Evolutionary conservation across 163 green algal genomes (phyloP), one percentile per base, ranked within the genome.

Genomic region (Trebouxia gelatinosa): DNA sequence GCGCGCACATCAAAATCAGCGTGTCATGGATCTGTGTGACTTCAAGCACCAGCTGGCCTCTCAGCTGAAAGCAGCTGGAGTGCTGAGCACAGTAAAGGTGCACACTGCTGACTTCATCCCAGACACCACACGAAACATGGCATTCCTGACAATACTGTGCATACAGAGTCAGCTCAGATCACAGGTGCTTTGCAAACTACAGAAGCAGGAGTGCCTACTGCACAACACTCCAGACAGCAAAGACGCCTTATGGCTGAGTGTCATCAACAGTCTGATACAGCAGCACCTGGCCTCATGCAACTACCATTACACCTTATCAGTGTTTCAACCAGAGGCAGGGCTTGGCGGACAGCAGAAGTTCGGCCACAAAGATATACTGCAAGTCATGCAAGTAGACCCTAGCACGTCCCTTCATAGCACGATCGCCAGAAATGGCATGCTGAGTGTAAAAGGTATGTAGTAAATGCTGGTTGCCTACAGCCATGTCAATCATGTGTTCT

Each of bases 241-340:
- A 32, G 65, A 75, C 29, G 67, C 62, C 6, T 67, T 89, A 17
- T 82, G 76, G 38, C 81, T 70, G 7, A 70, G 74, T 19, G 78
- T 78, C 26, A 64, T 89, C 4, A 87, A 89, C 71, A 79, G 67
- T 74, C 79, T 89, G 58, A 83, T 89, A 61, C 78, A 78, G 31
- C 82, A 87, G 48, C 89, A 91, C 78, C 65, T 91, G 48, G 46
- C 43, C 0, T 50, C 76, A 5, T 80, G 71, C 4, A 40, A 78
- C 11, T 89, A 89, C 58, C 50, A 80, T 39, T 91, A 89, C 79
- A 86, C 83, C 0, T 74, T 89, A 4, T 86, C 83, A 19, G 87
- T 91, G 1, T 91, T 90, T 70, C 78, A 81, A 16, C 83, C 88
- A 38, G 87, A 91, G 75, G 80, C 78, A 23, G 85, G 83, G 2